Percentiles rank a stretch among this genome's conserved stretches.
Evolutionary conservation across 371 early-diverging fungal genomes (phyloP).

Genomic region (Mucor lusitanicus): DNA sequence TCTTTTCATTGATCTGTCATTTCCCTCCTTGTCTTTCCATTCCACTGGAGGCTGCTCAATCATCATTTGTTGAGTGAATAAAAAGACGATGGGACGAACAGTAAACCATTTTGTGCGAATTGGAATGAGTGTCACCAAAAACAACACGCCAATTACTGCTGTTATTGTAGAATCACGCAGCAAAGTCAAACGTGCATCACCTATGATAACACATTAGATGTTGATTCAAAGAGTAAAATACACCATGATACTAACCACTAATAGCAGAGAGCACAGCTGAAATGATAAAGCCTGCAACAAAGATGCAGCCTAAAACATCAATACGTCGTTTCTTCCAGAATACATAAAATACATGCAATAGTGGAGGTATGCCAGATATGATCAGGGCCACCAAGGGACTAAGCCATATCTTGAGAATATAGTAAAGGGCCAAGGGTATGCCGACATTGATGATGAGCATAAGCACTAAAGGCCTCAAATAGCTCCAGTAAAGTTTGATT

Average conservation of each 20-base stretch:
- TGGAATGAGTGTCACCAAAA: conserved; percentile 47
- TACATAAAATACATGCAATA: conserved; percentile 29
- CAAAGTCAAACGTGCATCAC: conserved; percentile 42
- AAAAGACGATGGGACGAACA: conserved; percentile 36
- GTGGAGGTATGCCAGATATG: conserved; percentile 53
- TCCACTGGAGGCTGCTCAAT: neutral
- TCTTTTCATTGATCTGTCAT: neutral
- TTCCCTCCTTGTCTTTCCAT: conserved; percentile 10
- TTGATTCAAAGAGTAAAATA: neutral
- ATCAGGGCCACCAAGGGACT: conserved; percentile 37
- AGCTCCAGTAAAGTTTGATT: neutral
- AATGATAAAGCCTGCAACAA: conserved; percentile 41
- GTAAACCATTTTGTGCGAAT: conserved; percentile 35
- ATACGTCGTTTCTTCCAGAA: conserved; percentile 27
- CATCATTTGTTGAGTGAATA: conserved; percentile 13
- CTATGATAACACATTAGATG: neutral
- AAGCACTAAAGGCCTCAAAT: neutral
- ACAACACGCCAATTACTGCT: conserved; percentile 38
- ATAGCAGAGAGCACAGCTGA: conserved; percentile 44
- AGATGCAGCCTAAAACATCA: conserved; percentile 44
- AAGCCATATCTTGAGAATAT: conserved; percentile 30
- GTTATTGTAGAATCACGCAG: conserved; percentile 51
- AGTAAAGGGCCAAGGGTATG: conserved; percentile 43
- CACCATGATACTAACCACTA: conserved; percentile 10
- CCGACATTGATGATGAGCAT: conserved; percentile 32